A percentile compares a stretch with the other conserved stretches of the same genome.
phyloP scores from a whole-genome alignment of 148 eudicot species.

The Rhododendron henanense region DNA sequence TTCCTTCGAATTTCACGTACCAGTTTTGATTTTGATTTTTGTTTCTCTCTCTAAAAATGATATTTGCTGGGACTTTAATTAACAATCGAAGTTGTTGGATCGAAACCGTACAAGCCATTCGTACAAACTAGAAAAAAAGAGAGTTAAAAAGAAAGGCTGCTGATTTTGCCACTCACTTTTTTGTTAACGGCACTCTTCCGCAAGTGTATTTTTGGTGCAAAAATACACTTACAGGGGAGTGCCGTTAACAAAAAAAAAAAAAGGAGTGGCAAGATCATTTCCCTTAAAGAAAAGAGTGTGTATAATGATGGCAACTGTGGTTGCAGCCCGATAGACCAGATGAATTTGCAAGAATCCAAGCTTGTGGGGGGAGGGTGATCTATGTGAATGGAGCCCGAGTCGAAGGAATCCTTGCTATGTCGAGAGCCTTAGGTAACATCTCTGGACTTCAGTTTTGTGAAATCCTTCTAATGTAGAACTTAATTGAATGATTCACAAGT shows the following conservation, averaged over 20 bases:
- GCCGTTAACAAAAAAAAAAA: no score
- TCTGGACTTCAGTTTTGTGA: not conserved
- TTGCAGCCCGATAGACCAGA: slow-evolving; percentile 43
- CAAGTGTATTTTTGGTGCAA: no score
- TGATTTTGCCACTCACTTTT: no score
- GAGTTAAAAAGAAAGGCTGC: no score
- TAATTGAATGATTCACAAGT: not conserved
- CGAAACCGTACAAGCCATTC: not conserved
- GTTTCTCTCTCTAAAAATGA: not conserved
- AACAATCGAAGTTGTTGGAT: not conserved
- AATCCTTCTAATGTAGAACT: not conserved
- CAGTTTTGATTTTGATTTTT: not conserved
- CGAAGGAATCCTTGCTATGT: slow-evolving; percentile 44
- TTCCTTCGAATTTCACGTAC: not conserved
- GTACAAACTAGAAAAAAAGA: not conserved
- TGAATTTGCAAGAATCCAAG: slow-evolving; percentile 44
- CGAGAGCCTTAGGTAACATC: slow-evolving; percentile 39
- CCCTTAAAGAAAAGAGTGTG: not conserved
- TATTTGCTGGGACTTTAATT: not conserved
- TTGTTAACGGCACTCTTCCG: no score
- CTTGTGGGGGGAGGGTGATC: slow-evolving; percentile 36
- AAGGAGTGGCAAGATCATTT: no score
- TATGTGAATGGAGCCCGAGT: slow-evolving; percentile 35
- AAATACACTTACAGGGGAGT: no score
- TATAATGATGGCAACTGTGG: not conserved